Evolutionary conservation across 805 yeast genomes (phyloP), one percentile per base, ranked within the genome.

Genomic region (Candida krabiensis): DNA sequence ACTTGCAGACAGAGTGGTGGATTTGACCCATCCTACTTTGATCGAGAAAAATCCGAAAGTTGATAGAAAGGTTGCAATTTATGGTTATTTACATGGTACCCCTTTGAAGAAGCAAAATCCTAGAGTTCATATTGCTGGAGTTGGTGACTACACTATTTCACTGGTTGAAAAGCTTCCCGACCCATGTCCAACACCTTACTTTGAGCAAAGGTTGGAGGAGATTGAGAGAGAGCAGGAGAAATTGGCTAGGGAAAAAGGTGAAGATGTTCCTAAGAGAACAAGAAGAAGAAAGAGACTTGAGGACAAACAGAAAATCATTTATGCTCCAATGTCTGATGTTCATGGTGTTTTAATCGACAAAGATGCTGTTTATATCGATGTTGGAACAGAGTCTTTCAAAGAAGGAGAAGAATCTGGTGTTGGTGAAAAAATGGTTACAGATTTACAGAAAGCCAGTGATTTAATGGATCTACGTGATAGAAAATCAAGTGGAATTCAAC

Each of bases 321-420:
- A 95, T 62, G 99, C 99, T 0, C 99, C 99, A 34, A 93, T 93
- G 99, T 86, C 97, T 32, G 98, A 93, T 63, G 96, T 93, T n/a
- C 97, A 97, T 40, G 99, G 99, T 61, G 95, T 93, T 25, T 70
- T 93, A 49, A 88, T 93, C 44, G 99, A 93, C 66, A 90, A 85
- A 58, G 99, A 93, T 68, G 96, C 99, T 7, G 99, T 93, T 2
- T 93, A 90, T 55, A 87, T 93, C 43, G 97, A 86, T 53, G 79
- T 86, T 7, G 89, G 88, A 2, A 44, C 38, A 13, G 59, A 56
- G 37, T 33, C 47, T 9, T 54, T 46, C 35, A 50, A 55, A 31
- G 60, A 56, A 0, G 62, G 53, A 9, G 61, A 54, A 34, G 59
- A 60, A 32, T 70, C 68, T 53, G 97, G 96, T 18, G 76, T 86